Evolutionary conservation across 2,329 filamentous ascomycete species (phyloP).

Genomic region (Penicillium fuscoglaucum): DNA sequence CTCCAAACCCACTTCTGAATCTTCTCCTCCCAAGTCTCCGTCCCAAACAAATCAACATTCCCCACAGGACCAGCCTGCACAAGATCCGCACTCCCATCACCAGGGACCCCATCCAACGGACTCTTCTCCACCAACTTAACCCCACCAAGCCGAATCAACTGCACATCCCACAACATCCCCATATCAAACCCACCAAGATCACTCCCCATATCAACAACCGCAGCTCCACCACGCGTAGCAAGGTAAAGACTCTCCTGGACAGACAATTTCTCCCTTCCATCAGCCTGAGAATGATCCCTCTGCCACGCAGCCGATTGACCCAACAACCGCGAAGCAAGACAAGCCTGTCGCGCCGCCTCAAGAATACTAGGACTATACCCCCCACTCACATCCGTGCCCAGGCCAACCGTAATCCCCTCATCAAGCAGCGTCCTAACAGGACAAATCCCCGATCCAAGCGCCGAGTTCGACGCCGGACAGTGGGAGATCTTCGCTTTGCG

Average conservation of each 20-base stretch:
- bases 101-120: constrained; percentile 3
- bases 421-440: constrained; percentile 73
- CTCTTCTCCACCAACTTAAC: constrained; percentile 24
- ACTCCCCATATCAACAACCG: constrained; percentile 71
- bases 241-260: constrained; percentile 85
- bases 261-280: constrained; percentile 65
- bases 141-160: constrained; percentile 69
- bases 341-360: constrained; percentile 78
- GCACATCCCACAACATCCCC: constrained; percentile 88
- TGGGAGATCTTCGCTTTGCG: constrained; percentile 71
- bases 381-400: constrained; percentile 89
- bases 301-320: constrained; percentile 45
- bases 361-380: constrained; percentile 82
- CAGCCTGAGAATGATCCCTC: constrained; percentile 11
- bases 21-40: constrained; percentile 82
- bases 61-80: constrained; percentile 53
- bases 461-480: constrained; percentile 78
- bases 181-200: constrained; percentile 78
- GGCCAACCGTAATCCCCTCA: constrained; percentile 72
- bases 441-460: constrained; percentile 76
- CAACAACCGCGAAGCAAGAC: constrained; percentile 72
- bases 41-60: constrained; percentile 85
- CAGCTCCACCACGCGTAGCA: constrained; percentile 82
- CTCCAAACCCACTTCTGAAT: constrained; percentile 93
- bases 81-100: constrained; percentile 1